A percentile compares a stretch with the other conserved stretches of the same genome.
Conservation (phyloP, 1,139 yeast species). For the Hyphopichia khmerensis region DNA sequence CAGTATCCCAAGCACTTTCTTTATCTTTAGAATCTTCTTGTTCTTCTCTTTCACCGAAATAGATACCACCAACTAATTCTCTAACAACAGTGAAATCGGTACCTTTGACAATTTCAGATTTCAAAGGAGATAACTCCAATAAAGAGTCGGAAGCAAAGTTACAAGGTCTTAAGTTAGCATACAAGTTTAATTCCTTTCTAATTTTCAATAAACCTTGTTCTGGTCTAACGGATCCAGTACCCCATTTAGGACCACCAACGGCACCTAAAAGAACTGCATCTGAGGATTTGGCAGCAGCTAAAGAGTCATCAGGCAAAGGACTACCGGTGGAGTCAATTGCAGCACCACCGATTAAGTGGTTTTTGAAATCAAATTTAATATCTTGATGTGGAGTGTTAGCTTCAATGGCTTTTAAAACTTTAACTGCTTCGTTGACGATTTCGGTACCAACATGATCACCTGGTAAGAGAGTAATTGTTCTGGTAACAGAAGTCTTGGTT, state of each 20-base stretch:
- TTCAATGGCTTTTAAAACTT: constrained; percentile 79
- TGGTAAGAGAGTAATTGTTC: constrained; percentile 82
- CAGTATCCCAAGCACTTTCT: constrained; percentile 85
- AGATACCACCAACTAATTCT: constrained; percentile 96
- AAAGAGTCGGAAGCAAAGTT: constrained; percentile 87
- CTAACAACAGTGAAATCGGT: constrained; percentile 91
- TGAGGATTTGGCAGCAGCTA: constrained; percentile 81
- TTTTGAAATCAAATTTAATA: constrained; percentile 69
- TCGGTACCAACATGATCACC: constrained; percentile 98
- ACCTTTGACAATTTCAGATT: constrained; percentile 79
- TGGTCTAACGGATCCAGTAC: constrained; percentile 90
- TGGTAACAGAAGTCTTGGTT: constrained; percentile 25
- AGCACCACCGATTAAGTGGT: constrained; percentile 95
- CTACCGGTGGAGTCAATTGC: constrained; percentile 95
- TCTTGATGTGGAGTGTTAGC: constrained; percentile 53
- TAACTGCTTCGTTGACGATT: constrained; percentile 84
- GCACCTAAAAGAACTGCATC: constrained; percentile 96
- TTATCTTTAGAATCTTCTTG: constrained; percentile 73
- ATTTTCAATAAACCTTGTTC: constrained; percentile 94
- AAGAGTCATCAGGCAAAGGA: constrained; percentile 86
- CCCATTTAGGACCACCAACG: constrained; percentile 99
- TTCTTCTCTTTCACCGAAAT: constrained; percentile 93
- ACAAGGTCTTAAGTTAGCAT: constrained; percentile 96
- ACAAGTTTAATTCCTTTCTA: constrained; percentile 88
- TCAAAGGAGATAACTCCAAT: constrained; percentile 83